A percentile compares a stretch with the other conserved stretches of the same genome.
Evolutionary conservation across 2,329 filamentous ascomycete genomes (phyloP).

Genomic region (Cladophialophora psammophila): DNA sequence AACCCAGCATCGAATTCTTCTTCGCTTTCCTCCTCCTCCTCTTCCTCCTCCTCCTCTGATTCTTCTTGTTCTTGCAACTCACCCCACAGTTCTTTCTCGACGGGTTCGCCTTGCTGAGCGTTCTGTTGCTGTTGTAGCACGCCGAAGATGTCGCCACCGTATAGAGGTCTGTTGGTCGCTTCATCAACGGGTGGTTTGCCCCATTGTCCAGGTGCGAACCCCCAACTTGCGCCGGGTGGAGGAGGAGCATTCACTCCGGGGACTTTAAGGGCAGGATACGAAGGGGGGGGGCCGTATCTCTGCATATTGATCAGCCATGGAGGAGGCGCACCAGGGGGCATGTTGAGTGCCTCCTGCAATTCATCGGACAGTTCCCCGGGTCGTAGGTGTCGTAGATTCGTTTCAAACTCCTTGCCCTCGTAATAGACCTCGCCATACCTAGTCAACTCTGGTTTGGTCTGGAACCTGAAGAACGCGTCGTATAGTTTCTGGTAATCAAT

Average conservation of each 20-base stretch:
- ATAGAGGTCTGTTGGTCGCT: slow-evolving; percentile 80
- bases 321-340: slow-evolving; percentile 89
- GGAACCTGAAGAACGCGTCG: slow-evolving; percentile 97
- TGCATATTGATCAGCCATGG: slow-evolving; percentile 99
- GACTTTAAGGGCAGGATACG: slow-evolving; percentile 94
- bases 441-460: slow-evolving; percentile 93
- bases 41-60: slow-evolving; percentile 72
- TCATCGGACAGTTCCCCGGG: slow-evolving; percentile 90
- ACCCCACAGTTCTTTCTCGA: slow-evolving; percentile 91
- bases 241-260: slow-evolving; percentile 93
- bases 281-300: slow-evolving; percentile 88
- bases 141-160: slow-evolving; percentile 94
- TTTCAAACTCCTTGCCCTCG: slow-evolving; percentile 97
- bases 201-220: slow-evolving; percentile 93
- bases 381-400: slow-evolving; percentile 86
- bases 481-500: slow-evolving; percentile 99
- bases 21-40: slow-evolving; percentile 68
- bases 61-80: slow-evolving; percentile 79
- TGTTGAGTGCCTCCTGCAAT: slow-evolving; percentile 89
- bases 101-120: slow-evolving; percentile 73
- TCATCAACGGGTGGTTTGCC: slow-evolving; percentile 96
- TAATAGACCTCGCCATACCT: slow-evolving; percentile 99
- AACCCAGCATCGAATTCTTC: slow-evolving; percentile 69
- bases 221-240: slow-evolving; percentile 88
- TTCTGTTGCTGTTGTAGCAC: slow-evolving; percentile 70